Percentiles rank a stretch among this genome's conserved stretches.
Conservation (phyloP, 2,329 filamentous ascomycete species). For the Epicoccum sorghinum region DNA sequence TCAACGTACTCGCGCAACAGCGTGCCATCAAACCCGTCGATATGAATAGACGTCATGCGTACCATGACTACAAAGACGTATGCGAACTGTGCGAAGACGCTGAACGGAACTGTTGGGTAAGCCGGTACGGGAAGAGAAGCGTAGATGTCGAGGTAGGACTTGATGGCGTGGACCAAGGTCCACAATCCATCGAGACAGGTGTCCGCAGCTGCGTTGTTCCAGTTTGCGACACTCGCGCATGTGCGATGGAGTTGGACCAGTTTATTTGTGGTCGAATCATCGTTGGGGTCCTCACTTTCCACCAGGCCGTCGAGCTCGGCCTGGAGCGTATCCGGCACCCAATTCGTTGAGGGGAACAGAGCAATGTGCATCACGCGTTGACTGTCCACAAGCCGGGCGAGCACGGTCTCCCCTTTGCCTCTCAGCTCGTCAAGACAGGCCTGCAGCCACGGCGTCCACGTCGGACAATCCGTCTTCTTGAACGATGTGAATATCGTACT, state of each 20-base stretch:
- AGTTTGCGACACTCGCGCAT: background rate
- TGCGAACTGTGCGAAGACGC: conserved; percentile 18
- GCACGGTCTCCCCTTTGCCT: background rate
- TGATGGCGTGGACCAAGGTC: background rate
- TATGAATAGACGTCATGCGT: background rate
- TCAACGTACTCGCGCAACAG: conserved; percentile 1
- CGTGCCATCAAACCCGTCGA: conserved; percentile 4
- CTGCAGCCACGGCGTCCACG: conserved; percentile 8
- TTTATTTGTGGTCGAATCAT: too few species aligned
- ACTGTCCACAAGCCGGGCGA: background rate
- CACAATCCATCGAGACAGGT: background rate
- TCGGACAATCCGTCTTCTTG: conserved; percentile 3
- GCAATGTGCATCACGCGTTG: background rate
- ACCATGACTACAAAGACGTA: conserved; percentile 19
- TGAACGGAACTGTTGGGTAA: conserved; percentile 11
- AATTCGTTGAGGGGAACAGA: background rate
- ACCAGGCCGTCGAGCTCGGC: too few species aligned
- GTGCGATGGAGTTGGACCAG: background rate
- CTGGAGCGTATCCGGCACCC: background rate
- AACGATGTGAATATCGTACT: conserved; percentile 8
- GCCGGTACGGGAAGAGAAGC: background rate
- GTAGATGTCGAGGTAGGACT: background rate
- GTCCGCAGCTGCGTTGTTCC: background rate
- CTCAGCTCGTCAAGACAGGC: background rate
- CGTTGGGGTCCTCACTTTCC: too few species aligned